Evolutionary conservation across 2,329 filamentous ascomycete genomes (phyloP).

Genomic region (Clarireedia homoeocarpa): DNA sequence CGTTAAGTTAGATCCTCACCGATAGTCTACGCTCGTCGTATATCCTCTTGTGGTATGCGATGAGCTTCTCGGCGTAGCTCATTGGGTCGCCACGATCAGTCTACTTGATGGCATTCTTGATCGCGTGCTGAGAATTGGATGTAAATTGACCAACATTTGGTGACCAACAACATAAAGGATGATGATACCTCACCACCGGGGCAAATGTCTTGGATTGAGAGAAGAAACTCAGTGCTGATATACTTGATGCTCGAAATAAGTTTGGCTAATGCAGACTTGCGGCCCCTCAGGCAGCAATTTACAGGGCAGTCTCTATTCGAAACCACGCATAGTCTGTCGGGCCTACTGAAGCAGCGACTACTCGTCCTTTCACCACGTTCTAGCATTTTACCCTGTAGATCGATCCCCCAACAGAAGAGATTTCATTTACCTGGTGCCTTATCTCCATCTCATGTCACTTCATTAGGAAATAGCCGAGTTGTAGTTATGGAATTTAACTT

Average conservation of each 20-base stretch:
- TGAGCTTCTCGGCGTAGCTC: background rate
- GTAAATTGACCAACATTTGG: too few relatives aligned
- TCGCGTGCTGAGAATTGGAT: too few relatives aligned
- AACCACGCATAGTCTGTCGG: too few relatives aligned
- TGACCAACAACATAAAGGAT: background rate
- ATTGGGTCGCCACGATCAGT: too few relatives aligned
- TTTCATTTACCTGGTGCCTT: background rate
- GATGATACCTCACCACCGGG: background rate
- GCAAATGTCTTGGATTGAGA: background rate
- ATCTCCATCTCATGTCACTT: background rate
- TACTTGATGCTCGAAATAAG: background rate
- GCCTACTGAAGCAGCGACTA: too few relatives aligned
- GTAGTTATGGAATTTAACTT: background rate
- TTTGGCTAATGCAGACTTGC: background rate
- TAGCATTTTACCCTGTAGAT: too few relatives aligned
- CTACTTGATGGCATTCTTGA: too few relatives aligned
- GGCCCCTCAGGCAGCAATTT: background rate
- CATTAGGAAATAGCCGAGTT: background rate
- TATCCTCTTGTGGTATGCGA: background rate
- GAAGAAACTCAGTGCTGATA: background rate
- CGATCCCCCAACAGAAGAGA: background rate
- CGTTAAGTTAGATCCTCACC: background rate
- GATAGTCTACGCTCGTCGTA: conserved; percentile 2
- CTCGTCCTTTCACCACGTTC: too few relatives aligned
- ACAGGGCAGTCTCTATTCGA: too few relatives aligned